Evolutionary conservation across 305 asterid genomes (phyloP).

Genomic region (Fraxinus xanthoxyloides): DNA sequence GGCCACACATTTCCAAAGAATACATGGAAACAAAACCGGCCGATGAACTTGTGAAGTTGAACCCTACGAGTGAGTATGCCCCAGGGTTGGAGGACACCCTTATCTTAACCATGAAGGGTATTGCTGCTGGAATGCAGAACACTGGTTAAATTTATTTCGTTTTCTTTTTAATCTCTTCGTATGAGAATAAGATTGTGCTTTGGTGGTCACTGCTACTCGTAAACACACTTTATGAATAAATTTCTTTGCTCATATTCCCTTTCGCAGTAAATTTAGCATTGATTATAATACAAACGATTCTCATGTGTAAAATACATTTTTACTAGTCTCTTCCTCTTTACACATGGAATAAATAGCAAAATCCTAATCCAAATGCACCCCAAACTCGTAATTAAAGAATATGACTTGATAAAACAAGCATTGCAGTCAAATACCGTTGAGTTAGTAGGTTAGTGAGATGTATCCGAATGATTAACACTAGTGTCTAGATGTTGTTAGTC

Average conservation of each 20-base stretch:
- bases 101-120: slow-evolving; percentile 97
- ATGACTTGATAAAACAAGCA: background rate
- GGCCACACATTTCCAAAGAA: slow-evolving; percentile 80
- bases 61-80: slow-evolving; percentile 86
- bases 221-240: background rate
- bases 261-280: background rate
- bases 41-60: slow-evolving; percentile 69
- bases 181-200: background rate
- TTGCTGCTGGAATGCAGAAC: slow-evolving; percentile 97
- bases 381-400: background rate
- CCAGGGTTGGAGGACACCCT: slow-evolving; percentile 97
- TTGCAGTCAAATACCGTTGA: background rate
- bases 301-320: background rate
- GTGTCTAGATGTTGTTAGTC: background rate
- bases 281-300: background rate
- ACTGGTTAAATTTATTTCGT: slow-evolving; percentile 53
- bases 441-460: background rate
- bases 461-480: background rate
- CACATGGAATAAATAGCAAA: background rate
- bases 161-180: background rate
- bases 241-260: background rate
- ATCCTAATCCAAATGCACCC: background rate
- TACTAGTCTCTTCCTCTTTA: background rate
- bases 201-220: background rate
- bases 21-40: slow-evolving; percentile 60